These are phyloP conservation scores for Mallotus nudiflorus DNA, from an alignment of 345 rosid species.

Conservation along the genomic window DNA sequence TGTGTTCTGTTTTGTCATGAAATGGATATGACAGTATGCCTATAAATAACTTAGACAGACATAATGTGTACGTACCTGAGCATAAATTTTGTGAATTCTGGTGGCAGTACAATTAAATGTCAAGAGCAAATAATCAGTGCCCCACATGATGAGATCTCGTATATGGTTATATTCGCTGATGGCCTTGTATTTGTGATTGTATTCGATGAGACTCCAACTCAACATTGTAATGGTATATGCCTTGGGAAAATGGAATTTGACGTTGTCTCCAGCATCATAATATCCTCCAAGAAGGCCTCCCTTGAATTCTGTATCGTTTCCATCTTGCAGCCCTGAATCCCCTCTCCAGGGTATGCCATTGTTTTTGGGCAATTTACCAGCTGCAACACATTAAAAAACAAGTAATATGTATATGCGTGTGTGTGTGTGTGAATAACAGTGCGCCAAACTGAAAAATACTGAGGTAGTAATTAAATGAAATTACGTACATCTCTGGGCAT, in stretches of 20 bases:
- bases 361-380: slow-evolving; percentile 70
- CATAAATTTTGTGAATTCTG: slow-evolving; percentile 53
- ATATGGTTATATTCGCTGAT: slow-evolving; percentile 60
- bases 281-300: slow-evolving; percentile 83
- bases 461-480: neutral
- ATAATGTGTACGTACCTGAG: slow-evolving; percentile 41
- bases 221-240: slow-evolving; percentile 86
- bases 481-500: slow-evolving; percentile 85
- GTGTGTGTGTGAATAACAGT: too few species aligned
- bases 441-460: too few species aligned
- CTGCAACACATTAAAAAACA: slow-evolving; percentile 35
- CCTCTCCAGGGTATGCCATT: slow-evolving; percentile 74
- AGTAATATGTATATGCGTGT: neutral
- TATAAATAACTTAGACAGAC: neutral
- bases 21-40: neutral
- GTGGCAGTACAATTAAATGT: slow-evolving; percentile 73
- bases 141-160: slow-evolving; percentile 75
- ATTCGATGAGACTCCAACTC: slow-evolving; percentile 92
- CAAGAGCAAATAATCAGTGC: slow-evolving; percentile 78
- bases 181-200: slow-evolving; percentile 59
- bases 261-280: slow-evolving; percentile 80
- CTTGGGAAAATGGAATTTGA: slow-evolving; percentile 87
- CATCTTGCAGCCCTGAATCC: slow-evolving; percentile 68
- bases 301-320: slow-evolving; percentile 43
- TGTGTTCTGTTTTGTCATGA: too few species aligned